Base-by-base conservation (phyloP, 495 filamentous ascomycete genomes). In the Neurospora hispaniola region DNA sequence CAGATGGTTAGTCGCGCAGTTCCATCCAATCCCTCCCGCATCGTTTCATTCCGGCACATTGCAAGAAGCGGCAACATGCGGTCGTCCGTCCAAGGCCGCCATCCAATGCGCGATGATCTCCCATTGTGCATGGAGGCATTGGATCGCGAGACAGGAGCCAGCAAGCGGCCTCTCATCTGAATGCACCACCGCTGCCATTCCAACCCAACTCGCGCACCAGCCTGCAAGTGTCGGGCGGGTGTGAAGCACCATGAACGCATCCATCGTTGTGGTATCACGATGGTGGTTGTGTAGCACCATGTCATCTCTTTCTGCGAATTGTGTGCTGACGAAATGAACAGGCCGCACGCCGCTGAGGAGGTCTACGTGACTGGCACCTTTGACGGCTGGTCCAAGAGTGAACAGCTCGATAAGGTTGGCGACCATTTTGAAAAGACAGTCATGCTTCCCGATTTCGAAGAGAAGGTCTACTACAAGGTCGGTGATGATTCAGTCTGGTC, bases 351-450 rank as follows among this genome's bases (percentile, higher is more conserved):
- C 74, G 93, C 92, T 74, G 86, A 87, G 74, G 94, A 97, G 79
- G 96, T 99, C 75, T 94, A 91, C 80, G 96, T 99, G 73, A 97
- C 94, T 8, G 96, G 96, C 78, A 95, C 92, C 69, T 99, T 98
- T 80, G 95, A 99, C 81, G 88, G 94, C 83, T 99, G 96, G 96
- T 85, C 87, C 66, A 92, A 93, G 85, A 93, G 88, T 69, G 89
- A 93, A 77, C 89, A 90, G 84, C 86, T 99, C 69, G 90, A 93
- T 66, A 91, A 92, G 79, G 87, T 88, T 31, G 90, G 87, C 75
- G 87, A 88, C 69, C 76, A 83, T 74, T 96, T 94, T 75, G 85
- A 90, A 83, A 97, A 96, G 82, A 87, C 87, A 66, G 93, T 98
- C 23, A 83, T 87, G 42, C 84, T 98, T 20, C 86, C 91, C 3